A percentile compares a stretch with the other conserved stretches of the same genome.
Conservation (phyloP, 2,329 filamentous ascomycete genomes). For the Botrytis fabae region DNA sequence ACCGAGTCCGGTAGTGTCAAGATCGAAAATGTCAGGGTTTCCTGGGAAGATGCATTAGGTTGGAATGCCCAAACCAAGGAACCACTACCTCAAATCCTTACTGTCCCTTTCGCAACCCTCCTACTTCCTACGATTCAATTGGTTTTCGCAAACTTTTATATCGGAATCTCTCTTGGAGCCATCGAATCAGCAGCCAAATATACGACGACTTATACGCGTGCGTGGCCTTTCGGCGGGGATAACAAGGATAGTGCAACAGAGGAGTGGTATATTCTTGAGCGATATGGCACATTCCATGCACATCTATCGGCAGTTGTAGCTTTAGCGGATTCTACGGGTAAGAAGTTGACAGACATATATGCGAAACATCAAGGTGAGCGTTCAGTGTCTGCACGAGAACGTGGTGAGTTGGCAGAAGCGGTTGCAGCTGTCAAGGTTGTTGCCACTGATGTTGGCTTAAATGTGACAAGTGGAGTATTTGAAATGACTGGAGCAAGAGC, state of each 20-base stretch:
- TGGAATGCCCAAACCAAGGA: conserved; percentile 55
- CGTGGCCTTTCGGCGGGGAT: conserved; percentile 65
- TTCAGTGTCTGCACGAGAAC: conserved; percentile 50
- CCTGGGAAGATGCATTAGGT: conserved; percentile 63
- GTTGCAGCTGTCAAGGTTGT: conserved; percentile 64
- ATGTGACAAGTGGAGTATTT: conserved; percentile 61
- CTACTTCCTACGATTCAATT: conserved; percentile 64
- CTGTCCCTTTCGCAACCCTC: conserved; percentile 56
- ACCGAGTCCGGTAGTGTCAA: conserved; percentile 64
- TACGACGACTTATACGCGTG: conserved; percentile 55
- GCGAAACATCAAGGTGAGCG: conserved; percentile 45
- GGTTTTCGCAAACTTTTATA: conserved; percentile 66
- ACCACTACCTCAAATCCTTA: conserved; percentile 51
- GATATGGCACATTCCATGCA: conserved; percentile 64
- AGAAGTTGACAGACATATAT: conserved; percentile 51
- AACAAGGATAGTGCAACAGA: conserved; percentile 58
- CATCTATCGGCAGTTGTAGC: conserved; percentile 61
- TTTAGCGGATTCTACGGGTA: conserved; percentile 57
- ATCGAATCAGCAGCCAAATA: conserved; percentile 57
- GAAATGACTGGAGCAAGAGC: conserved; percentile 62
- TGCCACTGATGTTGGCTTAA: conserved; percentile 58
- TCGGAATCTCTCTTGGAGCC: conserved; percentile 62
- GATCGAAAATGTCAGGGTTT: conserved; percentile 56
- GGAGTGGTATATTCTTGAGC: conserved; percentile 65
- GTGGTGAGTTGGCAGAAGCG: conserved; percentile 63